A percentile compares a stretch with the other conserved stretches of the same genome.
phyloP scores from a whole-genome alignment of 768 basidiomycete species.

The Daedalea quercina region DNA sequence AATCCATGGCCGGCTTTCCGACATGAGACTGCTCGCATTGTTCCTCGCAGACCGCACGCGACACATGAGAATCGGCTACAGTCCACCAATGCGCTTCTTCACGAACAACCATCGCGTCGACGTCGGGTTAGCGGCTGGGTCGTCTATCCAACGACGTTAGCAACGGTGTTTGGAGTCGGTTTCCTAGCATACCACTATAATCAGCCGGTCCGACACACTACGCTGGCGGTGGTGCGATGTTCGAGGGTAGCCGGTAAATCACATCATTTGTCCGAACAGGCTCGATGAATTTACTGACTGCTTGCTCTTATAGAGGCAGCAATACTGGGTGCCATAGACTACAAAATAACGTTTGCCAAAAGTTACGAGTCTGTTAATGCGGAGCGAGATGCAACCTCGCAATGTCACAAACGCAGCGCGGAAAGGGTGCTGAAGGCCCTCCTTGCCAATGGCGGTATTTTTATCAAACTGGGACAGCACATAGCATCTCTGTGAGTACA shows the following conservation, averaged over 20 bases:
- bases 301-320: slow-evolving; percentile 46
- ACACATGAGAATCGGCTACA: not conserved
- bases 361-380: slow-evolving; percentile 46
- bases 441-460: slow-evolving; percentile 83
- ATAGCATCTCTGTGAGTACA: slow-evolving; percentile 58
- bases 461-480: slow-evolving; percentile 88
- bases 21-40: not conserved
- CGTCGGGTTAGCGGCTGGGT: slow-evolving; percentile 7
- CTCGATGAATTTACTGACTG: not conserved
- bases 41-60: not conserved
- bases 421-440: slow-evolving; percentile 74
- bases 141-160: slow-evolving; percentile 10
- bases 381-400: slow-evolving; percentile 49
- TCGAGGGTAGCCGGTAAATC: slow-evolving; percentile 61
- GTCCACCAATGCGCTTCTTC: not conserved
- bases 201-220: slow-evolving; percentile 68
- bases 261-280: too few relatives aligned
- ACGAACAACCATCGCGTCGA: not conserved
- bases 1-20: not conserved
- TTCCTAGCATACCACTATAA: slow-evolving; percentile 57
- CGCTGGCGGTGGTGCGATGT: slow-evolving; percentile 72
- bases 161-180: slow-evolving; percentile 26
- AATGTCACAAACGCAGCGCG: slow-evolving; percentile 84
- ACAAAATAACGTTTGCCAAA: slow-evolving; percentile 60
- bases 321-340: slow-evolving; percentile 58